These are phyloP conservation scores for Trichoderma sp. DNA, from an alignment of 2,329 filamentous ascomycete species.

Conservation along the genomic window DNA sequence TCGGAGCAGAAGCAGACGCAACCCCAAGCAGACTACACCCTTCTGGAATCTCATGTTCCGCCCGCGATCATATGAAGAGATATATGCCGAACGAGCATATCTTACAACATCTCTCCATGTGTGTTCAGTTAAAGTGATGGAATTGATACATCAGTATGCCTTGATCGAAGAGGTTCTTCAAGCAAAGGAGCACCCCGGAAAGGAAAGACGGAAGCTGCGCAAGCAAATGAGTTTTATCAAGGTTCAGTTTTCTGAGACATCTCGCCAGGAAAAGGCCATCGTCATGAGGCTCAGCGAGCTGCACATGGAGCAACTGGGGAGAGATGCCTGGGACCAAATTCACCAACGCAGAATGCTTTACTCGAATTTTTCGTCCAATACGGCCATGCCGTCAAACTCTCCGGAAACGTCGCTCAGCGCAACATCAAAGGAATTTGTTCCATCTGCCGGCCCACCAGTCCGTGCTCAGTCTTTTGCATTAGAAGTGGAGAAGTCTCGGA, in stretches of 20 bases:
- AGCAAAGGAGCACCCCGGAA: conserved; percentile 24
- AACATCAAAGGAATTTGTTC: conserved; percentile 34
- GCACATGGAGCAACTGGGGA: conserved; percentile 47
- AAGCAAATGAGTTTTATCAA: conserved; percentile 45
- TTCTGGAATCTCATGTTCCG: conserved; percentile 31
- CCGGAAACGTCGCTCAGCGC: conserved; percentile 27
- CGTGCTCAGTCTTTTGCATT: not conserved
- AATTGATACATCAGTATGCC: conserved; percentile 41
- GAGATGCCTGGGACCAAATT: conserved; percentile 39
- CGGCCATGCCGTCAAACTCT: not conserved
- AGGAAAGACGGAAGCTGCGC: conserved; percentile 34
- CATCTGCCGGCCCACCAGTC: conserved; percentile 14
- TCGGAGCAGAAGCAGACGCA: not conserved
- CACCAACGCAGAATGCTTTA: conserved; percentile 12
- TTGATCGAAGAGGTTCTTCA: conserved; percentile 36
- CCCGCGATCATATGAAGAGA: conserved; percentile 41
- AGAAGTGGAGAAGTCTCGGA: not conserved
- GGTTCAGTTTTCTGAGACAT: conserved; percentile 43
- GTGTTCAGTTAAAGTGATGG: conserved; percentile 38
- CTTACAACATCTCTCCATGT: conserved; percentile 42
- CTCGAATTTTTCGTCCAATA: not conserved
- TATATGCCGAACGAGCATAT: conserved; percentile 48
- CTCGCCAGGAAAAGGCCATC: conserved; percentile 47
- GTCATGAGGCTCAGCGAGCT: conserved; percentile 49
- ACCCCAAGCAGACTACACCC: not conserved